These are phyloP conservation scores for cucumber (Cucumis sativus) DNA, from an alignment of 306 rosid species.

Conservation along the genomic window DNA sequence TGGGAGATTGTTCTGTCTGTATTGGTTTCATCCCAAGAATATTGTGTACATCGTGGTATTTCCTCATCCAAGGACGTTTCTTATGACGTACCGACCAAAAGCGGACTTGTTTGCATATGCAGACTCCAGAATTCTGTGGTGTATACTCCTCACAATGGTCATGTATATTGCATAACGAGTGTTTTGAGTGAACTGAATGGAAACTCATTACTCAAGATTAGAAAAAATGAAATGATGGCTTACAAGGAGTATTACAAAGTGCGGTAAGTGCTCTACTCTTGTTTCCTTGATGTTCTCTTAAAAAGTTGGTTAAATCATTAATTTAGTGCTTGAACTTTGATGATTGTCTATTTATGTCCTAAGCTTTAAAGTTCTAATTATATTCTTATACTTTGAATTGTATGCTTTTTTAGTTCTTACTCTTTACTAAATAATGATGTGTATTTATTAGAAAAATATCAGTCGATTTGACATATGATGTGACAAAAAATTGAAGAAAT, in stretches of 20 bases:
- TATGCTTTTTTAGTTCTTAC: background rate
- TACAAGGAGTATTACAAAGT: conserved; percentile 43
- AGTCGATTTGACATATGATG: background rate
- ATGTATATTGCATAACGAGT: conserved; percentile 38
- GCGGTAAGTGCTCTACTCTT: conserved; percentile 26
- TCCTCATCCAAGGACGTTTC: conserved; percentile 5
- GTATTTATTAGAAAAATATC: background rate
- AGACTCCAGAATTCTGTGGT: conserved; percentile 45
- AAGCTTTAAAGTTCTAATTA: background rate
- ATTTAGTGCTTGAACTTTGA: background rate
- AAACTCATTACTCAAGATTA: conserved; percentile 31
- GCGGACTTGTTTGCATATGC: conserved; percentile 43
- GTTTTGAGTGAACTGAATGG: conserved; percentile 30
- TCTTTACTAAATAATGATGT: background rate
- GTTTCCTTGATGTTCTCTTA: background rate
- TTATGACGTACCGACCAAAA: conserved; percentile 19
- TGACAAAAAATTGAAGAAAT: background rate
- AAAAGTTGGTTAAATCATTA: background rate
- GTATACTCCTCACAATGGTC: conserved; percentile 53
- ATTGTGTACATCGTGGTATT: conserved; percentile 10
- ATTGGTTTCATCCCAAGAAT: conserved; percentile 14
- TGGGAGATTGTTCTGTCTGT: conserved; percentile 45
- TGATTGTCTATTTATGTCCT: background rate
- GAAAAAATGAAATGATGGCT: conserved; percentile 24
- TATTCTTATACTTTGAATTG: background rate